phyloP scores from a whole-genome alignment of 305 asterid genomes.

The Solanum aculeatissimum region DNA sequence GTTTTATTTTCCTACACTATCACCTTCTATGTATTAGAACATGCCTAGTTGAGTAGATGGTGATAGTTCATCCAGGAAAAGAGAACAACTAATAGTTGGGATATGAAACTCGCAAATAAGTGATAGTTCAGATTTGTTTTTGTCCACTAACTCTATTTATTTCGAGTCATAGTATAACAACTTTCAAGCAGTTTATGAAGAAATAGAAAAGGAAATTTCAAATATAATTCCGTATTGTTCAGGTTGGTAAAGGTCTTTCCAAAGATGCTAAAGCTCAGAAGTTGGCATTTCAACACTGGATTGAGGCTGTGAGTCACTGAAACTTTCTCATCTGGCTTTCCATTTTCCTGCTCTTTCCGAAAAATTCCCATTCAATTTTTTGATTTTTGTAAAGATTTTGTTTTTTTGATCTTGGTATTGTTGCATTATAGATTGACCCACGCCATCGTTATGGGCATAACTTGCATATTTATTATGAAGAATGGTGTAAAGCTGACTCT shows the following conservation, averaged over 20 bases:
- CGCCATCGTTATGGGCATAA: conserved; percentile 95
- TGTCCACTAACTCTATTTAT: neutral
- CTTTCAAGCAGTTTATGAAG: neutral
- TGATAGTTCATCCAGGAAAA: neutral
- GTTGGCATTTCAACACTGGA: conserved; percentile 90
- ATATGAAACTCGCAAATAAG: neutral
- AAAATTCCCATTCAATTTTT: neutral
- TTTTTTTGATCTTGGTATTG: neutral
- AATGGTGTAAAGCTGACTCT: conserved; percentile 68
- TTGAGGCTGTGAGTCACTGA: conserved; percentile 63
- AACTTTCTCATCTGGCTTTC: neutral
- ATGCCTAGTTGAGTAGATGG: neutral
- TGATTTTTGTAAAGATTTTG: neutral
- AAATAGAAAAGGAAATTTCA: neutral
- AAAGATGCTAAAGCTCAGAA: conserved; percentile 68
- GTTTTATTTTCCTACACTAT: neutral
- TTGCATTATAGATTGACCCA: conserved; percentile 57
- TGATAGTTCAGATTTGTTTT: neutral
- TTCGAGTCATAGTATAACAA: neutral
- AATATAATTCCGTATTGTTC: conserved; percentile 3
- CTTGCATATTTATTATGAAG: conserved; percentile 65
- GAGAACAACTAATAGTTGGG: neutral
- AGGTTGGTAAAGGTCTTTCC: conserved; percentile 88
- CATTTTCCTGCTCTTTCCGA: neutral
- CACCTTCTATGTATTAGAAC: neutral